phyloP scores from a whole-genome alignment of 129 eudicot genomes.

The Lactuca saligna region DNA sequence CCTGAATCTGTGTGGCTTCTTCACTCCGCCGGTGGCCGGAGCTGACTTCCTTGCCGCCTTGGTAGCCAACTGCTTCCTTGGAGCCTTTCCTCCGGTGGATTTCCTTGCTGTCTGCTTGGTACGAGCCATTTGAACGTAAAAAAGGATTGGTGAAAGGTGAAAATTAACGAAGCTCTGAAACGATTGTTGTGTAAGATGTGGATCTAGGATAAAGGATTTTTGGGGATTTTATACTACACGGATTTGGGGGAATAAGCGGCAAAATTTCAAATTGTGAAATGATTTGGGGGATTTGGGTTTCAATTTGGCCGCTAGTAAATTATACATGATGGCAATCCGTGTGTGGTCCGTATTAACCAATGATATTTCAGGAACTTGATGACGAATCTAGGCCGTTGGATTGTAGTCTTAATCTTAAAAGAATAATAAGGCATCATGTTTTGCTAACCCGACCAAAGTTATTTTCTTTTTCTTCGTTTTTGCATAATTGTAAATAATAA shows the following conservation, averaged over 20 bases:
- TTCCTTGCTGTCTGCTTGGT: constrained; percentile 60
- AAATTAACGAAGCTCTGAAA: neutral
- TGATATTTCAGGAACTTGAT: neutral
- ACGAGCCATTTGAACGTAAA: constrained; percentile 37
- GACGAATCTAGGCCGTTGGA: neutral
- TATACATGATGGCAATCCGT: neutral
- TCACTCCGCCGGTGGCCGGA: constrained; percentile 62
- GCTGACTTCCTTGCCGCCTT: constrained; percentile 54
- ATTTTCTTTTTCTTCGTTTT: too few species aligned
- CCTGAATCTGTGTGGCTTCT: constrained; percentile 58
- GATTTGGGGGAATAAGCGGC: constrained; percentile 11
- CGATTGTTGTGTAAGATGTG: neutral
- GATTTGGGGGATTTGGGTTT: neutral
- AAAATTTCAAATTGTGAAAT: neutral
- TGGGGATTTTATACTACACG: neutral
- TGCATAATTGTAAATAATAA: too few species aligned
- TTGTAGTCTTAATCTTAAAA: neutral
- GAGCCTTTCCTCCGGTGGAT: constrained; percentile 54
- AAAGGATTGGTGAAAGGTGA: neutral
- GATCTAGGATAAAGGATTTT: neutral
- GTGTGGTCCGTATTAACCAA: neutral
- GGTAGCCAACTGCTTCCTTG: constrained; percentile 17
- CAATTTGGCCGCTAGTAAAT: neutral
- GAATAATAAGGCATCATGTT: too few species aligned
- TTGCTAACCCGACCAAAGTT: too few species aligned